Evolutionary conservation across 352 stramenopile species (phyloP), one percentile per base, ranked within the genome.

Genomic region (Pythium vanterpoolii): DNA sequence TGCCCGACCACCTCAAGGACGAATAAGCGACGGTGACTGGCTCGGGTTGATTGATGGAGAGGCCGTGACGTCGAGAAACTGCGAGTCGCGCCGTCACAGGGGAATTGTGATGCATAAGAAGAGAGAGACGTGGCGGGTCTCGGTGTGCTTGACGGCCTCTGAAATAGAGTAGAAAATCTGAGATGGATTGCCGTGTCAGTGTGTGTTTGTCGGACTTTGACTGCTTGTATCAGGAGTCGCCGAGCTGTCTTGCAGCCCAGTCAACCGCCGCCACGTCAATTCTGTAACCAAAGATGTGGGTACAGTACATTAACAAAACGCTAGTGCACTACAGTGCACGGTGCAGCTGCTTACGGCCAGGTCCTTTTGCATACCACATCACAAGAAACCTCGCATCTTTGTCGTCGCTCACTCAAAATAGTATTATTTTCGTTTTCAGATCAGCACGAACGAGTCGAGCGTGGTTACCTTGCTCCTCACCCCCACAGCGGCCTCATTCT

Each of bases 1-100:
- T 83, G 38, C 83, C 83, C 28, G 73, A 81, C 56, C 73, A 87
- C 61, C 66, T 89, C 26, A 78, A 90, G 69, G 73, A 85, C 46
- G 68, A 72, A 51, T 55, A 66, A 48, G 30, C 16, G 16, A 11
- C 18, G 23, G 14, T 9, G 5, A 9, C 7, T 5, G 14, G 1
- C 28, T 40, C 9, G 24, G 18, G 31, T 39, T 38, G 40, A 9
- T 5, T 11, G 36, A 16, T 38, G 5, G 24, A 8, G 27, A 13
- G 18, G 23, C 24, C 23, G 23, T 34, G 33, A 38, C 16, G 5
- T 38, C 33, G 34, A 42, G 34, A 21, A 6, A 42, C 34, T 42
- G 5, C 6, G 34, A 42, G 7, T 21, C 27, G 40, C 1, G 40
- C 1, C 1, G 40, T 21, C n/a, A 44, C 31, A 11, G 0, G 34